Evolutionary conservation across 2,329 filamentous ascomycete genomes (phyloP).

Genomic region (Ophiostoma sp.): DNA sequence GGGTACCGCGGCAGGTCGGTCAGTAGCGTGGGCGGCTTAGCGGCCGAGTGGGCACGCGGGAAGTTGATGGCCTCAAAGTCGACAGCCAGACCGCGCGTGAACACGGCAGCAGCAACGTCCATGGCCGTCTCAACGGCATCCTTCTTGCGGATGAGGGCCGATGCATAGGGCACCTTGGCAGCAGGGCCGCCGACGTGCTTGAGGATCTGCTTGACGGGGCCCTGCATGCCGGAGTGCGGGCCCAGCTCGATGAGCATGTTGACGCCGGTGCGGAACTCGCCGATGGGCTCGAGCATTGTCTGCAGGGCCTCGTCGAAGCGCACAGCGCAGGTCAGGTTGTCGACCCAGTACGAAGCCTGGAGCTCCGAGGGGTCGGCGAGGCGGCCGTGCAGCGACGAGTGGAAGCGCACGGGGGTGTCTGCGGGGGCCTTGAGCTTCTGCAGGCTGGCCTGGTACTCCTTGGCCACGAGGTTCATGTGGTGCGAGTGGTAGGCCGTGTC

Average conservation of each 20-base stretch:
- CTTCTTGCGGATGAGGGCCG: constrained; percentile 22
- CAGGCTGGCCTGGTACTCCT: constrained; percentile 35
- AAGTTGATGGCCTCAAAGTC: constrained; percentile 25
- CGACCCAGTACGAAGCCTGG: constrained; percentile 32
- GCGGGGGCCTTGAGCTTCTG: constrained; percentile 30
- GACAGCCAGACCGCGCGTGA: constrained; percentile 16
- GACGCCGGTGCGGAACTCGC: constrained; percentile 18
- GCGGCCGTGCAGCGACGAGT: constrained; percentile 39
- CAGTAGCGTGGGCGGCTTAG: constrained; percentile 19
- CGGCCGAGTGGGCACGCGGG: constrained; percentile 15
- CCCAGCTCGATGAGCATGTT: constrained; percentile 31
- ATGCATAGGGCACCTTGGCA: constrained; percentile 17
- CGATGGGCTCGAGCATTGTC: constrained; percentile 18
- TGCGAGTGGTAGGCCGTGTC: constrained; percentile 48
- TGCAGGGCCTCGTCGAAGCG: constrained; percentile 29
- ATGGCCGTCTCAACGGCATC: constrained; percentile 21
- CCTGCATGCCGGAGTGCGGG: constrained; percentile 30
- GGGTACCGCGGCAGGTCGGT: constrained; percentile 26
- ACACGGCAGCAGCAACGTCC: constrained; percentile 21
- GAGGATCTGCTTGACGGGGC: constrained; percentile 28
- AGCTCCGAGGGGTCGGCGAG: constrained; percentile 20
- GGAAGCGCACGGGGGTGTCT: constrained; percentile 32
- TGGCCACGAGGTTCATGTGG: constrained; percentile 40
- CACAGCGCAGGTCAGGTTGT: constrained; percentile 33
- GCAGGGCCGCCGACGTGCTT: constrained; percentile 26